Base-by-base conservation (phyloP, 2,329 filamentous ascomycete genomes). In the Alternaria gansuensis region DNA sequence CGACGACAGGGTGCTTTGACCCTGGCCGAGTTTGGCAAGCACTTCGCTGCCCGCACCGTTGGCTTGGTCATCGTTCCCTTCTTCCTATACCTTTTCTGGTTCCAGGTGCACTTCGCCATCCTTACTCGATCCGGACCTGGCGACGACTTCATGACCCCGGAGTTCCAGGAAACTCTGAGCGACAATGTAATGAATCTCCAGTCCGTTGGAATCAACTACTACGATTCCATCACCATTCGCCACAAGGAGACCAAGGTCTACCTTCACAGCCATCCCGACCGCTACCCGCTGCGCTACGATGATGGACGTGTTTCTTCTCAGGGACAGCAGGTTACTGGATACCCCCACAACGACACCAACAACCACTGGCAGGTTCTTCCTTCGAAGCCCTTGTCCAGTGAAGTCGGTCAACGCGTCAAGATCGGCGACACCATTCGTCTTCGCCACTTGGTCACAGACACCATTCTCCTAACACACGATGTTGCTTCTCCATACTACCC, bases 21-120 rank as follows among this genome's bases (percentile, higher is more conserved):
- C 69, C 83, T 99, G 68, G 82, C 86, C 48, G 85, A 91, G 40
- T 98, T 97, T 76, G 87, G 84, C 66, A 94, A 96, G 82, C 95
- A 99, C 80, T 96, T 99, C 76, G 86, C 82, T 37, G 95, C 95
- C 63, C 91, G 95, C 51, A 87, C 89, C n/a, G 82, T 96, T 64
- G 93, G 91, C 13, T 83, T 99, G 55, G 92, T 98, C 69, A 77
- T 97, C 67, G 87, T 98, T 67, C 95, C 95, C 13, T 97, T 99
- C 84, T 84, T 98, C 73, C 96, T 99, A 80, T 99, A 99, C 80
- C 87, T 99, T 45, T 98, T 99, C 85, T 99, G 95, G 95, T 99
- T 99, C 88, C 95, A 99, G 84, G 93, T 99, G 29, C 95, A 99
- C 81, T 99, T 99, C 78, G 85, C 92, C 43, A 92, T 99, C 70